These are phyloP conservation scores for Celoporthe dispersa DNA, from an alignment of 2,329 filamentous ascomycete genomes.

Conservation along the genomic window DNA sequence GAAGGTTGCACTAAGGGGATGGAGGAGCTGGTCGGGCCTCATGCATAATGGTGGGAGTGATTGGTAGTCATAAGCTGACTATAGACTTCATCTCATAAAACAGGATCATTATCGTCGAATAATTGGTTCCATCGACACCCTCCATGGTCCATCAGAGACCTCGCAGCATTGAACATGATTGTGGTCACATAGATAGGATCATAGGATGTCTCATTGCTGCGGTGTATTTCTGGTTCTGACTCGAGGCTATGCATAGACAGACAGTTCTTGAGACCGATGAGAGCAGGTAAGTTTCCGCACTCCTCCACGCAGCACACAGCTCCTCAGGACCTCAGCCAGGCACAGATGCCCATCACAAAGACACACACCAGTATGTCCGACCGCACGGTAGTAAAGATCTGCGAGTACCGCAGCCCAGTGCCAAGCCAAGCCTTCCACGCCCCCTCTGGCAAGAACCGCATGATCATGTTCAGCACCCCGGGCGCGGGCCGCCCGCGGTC, in stretches of 20 bases:
- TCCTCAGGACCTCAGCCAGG: slow-evolving; percentile 46
- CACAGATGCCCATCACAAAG: slow-evolving; percentile 70
- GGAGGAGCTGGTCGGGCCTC: not conserved
- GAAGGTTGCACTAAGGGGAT: not conserved
- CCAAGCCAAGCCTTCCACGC: slow-evolving; percentile 53
- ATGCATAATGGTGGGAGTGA: not conserved
- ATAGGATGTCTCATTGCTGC: not conserved
- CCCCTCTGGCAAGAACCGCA: slow-evolving; percentile 68
- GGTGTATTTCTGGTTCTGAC: not conserved
- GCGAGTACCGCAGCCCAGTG: slow-evolving; percentile 66
- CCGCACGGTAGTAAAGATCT: slow-evolving; percentile 73
- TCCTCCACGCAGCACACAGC: not conserved
- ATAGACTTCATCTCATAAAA: not conserved
- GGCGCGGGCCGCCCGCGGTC: slow-evolving; percentile 63
- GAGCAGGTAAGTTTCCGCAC: not conserved
- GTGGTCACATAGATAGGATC: not conserved
- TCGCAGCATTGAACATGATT: not conserved
- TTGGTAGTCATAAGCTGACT: not conserved
- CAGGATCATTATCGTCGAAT: not conserved
- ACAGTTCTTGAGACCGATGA: not conserved
- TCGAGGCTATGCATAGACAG: not conserved
- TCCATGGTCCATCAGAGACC: not conserved
- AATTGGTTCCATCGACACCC: not conserved
- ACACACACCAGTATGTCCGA: slow-evolving; percentile 76
- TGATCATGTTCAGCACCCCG: slow-evolving; percentile 67